phyloP scores from a whole-genome alignment of 768 basidiomycete genomes.

The Boletus barrowsii region DNA sequence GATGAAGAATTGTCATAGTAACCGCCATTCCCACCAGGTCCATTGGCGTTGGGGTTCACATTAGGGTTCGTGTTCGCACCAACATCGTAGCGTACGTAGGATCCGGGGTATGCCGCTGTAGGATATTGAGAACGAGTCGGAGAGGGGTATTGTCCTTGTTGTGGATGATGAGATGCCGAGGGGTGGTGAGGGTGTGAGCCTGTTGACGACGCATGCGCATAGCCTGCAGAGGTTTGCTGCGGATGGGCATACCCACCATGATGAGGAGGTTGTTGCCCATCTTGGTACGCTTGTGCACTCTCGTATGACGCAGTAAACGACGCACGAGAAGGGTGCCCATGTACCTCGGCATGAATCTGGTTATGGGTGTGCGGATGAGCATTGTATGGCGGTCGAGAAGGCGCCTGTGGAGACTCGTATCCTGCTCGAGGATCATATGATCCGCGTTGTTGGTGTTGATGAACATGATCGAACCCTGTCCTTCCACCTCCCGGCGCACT shows the following conservation, averaged over 20 bases:
- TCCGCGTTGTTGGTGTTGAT: constrained; percentile 26
- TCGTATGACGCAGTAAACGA: constrained; percentile 25
- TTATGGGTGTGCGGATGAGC: constrained; percentile 15
- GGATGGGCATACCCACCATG: constrained; percentile 20
- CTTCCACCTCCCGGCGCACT: constrained; percentile 11
- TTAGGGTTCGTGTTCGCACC: constrained; percentile 22
- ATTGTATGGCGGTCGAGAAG: constrained; percentile 18
- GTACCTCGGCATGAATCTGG: constrained; percentile 18
- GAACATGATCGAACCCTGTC: constrained; percentile 22
- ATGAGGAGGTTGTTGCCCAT: constrained; percentile 22
- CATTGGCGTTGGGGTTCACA: constrained; percentile 10
- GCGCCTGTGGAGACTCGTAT: constrained; percentile 26
- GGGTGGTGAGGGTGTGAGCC: constrained; percentile 21
- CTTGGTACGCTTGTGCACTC: constrained; percentile 27
- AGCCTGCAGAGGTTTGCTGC: constrained; percentile 18
- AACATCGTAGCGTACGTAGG: constrained; percentile 30
- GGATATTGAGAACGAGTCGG: constrained; percentile 27
- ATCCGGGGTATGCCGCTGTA: constrained; percentile 21
- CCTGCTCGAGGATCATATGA: constrained; percentile 25
- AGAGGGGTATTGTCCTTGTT: constrained; percentile 25
- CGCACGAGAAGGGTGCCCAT: constrained; percentile 16
- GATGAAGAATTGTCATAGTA: constrained; percentile 28
- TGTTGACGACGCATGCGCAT: constrained; percentile 20
- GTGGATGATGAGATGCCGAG: constrained; percentile 19
- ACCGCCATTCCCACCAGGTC: constrained; percentile 12